phyloP scores from a whole-genome alignment of 2,329 filamentous ascomycete genomes.

The Hansfordia pulvinata region DNA sequence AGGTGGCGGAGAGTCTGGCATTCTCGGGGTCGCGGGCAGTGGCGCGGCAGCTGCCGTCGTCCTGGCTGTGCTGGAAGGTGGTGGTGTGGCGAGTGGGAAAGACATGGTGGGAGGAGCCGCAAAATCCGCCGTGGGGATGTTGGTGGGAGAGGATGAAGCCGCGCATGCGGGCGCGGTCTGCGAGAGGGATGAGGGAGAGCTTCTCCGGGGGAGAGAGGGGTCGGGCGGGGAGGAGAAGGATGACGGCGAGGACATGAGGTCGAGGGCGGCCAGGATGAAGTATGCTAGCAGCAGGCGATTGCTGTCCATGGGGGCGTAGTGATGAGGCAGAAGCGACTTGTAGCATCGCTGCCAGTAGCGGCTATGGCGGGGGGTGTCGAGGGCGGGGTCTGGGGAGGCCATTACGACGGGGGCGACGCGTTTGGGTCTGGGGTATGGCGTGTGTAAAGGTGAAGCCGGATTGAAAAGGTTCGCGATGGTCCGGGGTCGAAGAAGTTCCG shows the following conservation, averaged over 20 bases:
- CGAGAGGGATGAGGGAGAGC: conserved; percentile 32
- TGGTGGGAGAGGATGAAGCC: conserved; percentile 81
- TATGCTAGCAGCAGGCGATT: conserved; percentile 81
- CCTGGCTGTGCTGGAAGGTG: conserved; percentile 13
- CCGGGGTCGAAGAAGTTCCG: too few species aligned
- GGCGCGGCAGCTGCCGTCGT: conserved; percentile 15
- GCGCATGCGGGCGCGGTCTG: conserved; percentile 31
- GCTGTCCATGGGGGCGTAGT: conserved; percentile 81
- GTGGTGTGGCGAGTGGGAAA: conserved; percentile 18
- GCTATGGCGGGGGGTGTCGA: conserved; percentile 57
- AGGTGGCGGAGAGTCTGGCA: conserved; percentile 75
- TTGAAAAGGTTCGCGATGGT: too few species aligned
- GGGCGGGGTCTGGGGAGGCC: too few species aligned
- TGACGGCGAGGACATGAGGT: conserved; percentile 57
- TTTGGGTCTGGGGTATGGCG: too few species aligned
- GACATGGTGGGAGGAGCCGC: conserved; percentile 63
- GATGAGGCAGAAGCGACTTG: conserved; percentile 63
- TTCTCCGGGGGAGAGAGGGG: conserved; percentile 49
- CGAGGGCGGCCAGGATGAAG: conserved; percentile 77
- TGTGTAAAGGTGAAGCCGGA: too few species aligned
- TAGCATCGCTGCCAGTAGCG: conserved; percentile 90
- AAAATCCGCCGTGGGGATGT: conserved; percentile 77
- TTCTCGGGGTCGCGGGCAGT: conserved; percentile 25
- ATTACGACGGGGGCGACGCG: too few species aligned
- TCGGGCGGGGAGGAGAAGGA: conserved; percentile 23